Evolutionary conservation across 2,329 filamentous ascomycete genomes (phyloP).

Genomic region (Claviceps monticola): DNA sequence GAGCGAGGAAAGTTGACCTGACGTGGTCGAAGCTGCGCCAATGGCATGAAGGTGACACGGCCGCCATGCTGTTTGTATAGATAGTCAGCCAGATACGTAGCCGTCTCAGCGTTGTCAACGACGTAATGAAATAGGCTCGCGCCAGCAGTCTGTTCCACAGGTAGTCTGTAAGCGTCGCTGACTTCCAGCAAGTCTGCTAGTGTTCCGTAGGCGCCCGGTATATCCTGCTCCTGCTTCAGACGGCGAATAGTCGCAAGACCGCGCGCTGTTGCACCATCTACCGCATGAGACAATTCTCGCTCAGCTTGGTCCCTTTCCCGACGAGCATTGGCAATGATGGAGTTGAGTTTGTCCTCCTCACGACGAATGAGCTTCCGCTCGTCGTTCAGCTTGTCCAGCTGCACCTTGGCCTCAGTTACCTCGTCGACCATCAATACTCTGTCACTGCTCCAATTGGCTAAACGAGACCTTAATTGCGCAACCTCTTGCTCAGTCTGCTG

Average conservation of each 20-base stretch:
- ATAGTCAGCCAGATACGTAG: constrained; percentile 64
- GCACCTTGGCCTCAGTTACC: constrained; percentile 63
- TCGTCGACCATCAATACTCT: constrained; percentile 60
- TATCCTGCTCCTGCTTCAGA: constrained; percentile 63
- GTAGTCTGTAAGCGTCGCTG: constrained; percentile 69
- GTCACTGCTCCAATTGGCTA: constrained; percentile 67
- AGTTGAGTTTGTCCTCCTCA: constrained; percentile 76
- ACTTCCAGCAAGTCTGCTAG: constrained; percentile 87
- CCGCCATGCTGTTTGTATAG: constrained; percentile 70
- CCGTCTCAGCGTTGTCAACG: constrained; percentile 82
- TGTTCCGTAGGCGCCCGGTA: constrained; percentile 83
- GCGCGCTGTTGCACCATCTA: constrained; percentile 78
- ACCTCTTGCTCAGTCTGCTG: constrained; percentile 59
- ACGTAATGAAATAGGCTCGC: constrained; percentile 91
- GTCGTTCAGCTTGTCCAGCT: constrained; percentile 65
- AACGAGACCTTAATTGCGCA: constrained; percentile 50
- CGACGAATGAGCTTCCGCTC: constrained; percentile 78
- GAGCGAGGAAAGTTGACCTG: constrained; percentile 68
- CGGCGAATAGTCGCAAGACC: constrained; percentile 78
- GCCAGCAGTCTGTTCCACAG: constrained; percentile 86
- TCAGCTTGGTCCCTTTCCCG: constrained; percentile 69
- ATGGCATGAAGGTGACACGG: constrained; percentile 85
- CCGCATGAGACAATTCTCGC: constrained; percentile 62
- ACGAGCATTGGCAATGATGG: constrained; percentile 59
- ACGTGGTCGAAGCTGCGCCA: constrained; percentile 64